Conservation (phyloP, 2,329 filamentous ascomycete species). For the Apiospora rasikravindrae region DNA sequence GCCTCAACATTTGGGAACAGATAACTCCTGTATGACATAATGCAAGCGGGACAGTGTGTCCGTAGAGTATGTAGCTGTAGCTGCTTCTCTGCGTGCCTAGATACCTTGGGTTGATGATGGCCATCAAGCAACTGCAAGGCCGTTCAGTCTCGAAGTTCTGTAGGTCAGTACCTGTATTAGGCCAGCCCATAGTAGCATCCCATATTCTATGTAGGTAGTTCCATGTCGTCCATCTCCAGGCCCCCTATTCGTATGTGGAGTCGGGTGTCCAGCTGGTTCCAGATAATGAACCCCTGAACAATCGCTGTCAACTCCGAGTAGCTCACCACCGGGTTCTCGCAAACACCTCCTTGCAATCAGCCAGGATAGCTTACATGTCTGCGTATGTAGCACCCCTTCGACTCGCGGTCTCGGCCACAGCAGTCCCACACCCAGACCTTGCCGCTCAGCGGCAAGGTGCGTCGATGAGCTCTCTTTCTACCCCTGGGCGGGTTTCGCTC, state of each 20-base stretch:
- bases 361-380: neutral
- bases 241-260: neutral
- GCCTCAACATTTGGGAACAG: neutral
- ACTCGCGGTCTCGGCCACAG: neutral
- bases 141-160: neutral
- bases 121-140: neutral
- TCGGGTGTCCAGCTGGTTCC: neutral
- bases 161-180: neutral
- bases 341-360: neutral
- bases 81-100: neutral
- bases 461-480: neutral
- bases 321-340: neutral
- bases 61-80: neutral
- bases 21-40: neutral
- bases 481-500: neutral
- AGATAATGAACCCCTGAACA: neutral
- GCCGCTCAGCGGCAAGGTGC: neutral
- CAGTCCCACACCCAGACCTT: neutral
- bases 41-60: neutral
- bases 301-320: neutral
- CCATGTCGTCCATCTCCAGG: neutral
- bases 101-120: neutral
- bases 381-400: neutral
- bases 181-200: neutral
- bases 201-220: too few relatives aligned